Evolutionary conservation across 805 yeast genomes (phyloP), one percentile per base, ranked within the genome.

Genomic region (Metschnikowia rubicola): DNA sequence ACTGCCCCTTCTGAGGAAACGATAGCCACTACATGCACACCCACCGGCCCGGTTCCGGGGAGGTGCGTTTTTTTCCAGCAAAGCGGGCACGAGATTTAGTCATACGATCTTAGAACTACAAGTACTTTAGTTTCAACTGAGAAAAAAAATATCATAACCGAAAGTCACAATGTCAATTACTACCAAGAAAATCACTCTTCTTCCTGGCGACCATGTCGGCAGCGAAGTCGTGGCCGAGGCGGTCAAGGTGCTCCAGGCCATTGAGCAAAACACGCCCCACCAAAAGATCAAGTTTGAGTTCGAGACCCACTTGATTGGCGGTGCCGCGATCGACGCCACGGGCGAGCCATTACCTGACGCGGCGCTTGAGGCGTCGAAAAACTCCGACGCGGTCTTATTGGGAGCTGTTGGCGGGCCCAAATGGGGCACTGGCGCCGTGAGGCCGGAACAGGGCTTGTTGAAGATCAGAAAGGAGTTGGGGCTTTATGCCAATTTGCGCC

Each of bases 331-430:
- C 62, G 99, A 94, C 66, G 97, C 97, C 47, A 85, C 95, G 38
- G 99, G 99, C 44, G 84, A 66, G 43, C 97, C 99, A 49, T 75
- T 94, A 54, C 86, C 97, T 12, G 96, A 86, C 50, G 92, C 77
- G 48, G 79, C 97, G 3, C 75, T 94, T 40, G 86, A 73, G 39
- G 90, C 96, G 9, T 79, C 97, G 33, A 90, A 88, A 69, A 71
- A 73, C 38, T 85, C 98, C 1, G 95, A 92, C 65, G 99, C 98
- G 26, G 96, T 94, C n/a, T 74, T 94, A 55, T 77, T 94, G 47
- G 99, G 99, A 56, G 97, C 99, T 8, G 99, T 94, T 31, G 99
- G 99, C 54, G 99, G 99, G 31, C 99, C 99, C 52, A 94, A 94
- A 72, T 94, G 99, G 99, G 98, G 98, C 33, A 88, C 97, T 28